A percentile compares a stretch with the other conserved stretches of the same genome.
phyloP scores from a whole-genome alignment of 768 basidiomycete species.

The Russula abietina region DNA sequence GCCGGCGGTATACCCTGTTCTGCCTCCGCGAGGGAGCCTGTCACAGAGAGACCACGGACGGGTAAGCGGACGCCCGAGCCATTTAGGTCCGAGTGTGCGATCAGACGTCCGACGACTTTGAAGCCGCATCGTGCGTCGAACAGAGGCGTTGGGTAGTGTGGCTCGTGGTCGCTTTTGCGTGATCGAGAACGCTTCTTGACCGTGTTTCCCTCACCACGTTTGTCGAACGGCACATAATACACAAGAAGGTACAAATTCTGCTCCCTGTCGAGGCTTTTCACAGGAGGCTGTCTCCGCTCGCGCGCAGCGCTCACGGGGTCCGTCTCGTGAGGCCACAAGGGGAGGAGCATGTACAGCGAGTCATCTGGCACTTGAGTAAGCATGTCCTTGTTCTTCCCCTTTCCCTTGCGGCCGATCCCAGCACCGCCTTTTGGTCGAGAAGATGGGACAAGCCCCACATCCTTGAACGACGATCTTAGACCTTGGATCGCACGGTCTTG shows the following conservation, averaged over 20 bases:
- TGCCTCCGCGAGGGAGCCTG: conserved; percentile 48
- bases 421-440: conserved; percentile 25
- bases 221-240: conserved; percentile 63
- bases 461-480: conserved; percentile 70
- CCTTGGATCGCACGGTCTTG: conserved; percentile 62
- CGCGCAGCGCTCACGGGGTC: conserved; percentile 37
- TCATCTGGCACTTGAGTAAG: conserved; percentile 61
- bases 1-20: conserved; percentile 32
- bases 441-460: conserved; percentile 72
- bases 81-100: conserved; percentile 65
- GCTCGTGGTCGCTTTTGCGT: conserved; percentile 36
- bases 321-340: conserved; percentile 76
- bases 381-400: conserved; percentile 33
- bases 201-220: conserved; percentile 28
- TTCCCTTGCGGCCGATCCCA: conserved; percentile 25
- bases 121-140: conserved; percentile 56
- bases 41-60: conserved; percentile 60
- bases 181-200: conserved; percentile 41
- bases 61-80: conserved; percentile 70
- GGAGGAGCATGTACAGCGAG: conserved; percentile 75
- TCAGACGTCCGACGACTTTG: conserved; percentile 66
- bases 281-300: conserved; percentile 22
- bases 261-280: conserved; percentile 38
- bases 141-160: background rate
- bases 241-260: conserved; percentile 70